Conservation (phyloP, 345 rosid genomes). For the Eucalyptus pumila region DNA sequence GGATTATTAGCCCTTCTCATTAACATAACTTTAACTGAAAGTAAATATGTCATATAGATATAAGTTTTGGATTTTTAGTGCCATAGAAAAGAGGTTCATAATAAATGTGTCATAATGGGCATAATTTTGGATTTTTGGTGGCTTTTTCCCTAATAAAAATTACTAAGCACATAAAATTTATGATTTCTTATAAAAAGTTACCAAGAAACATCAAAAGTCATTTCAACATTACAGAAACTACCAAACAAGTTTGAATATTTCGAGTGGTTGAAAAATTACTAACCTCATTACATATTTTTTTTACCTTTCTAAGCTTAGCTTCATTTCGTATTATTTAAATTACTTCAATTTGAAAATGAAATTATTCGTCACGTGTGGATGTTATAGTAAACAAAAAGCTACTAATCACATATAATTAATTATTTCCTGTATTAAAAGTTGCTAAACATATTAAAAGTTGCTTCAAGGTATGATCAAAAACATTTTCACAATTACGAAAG, state of each 20-base stretch:
- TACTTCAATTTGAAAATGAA: no score
- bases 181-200: no score
- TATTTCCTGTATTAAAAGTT: no score
- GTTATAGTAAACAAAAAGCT: no score
- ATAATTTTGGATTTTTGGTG: not conserved
- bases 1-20: not conserved
- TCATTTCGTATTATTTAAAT: no score
- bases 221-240: not conserved
- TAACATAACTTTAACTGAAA: not conserved
- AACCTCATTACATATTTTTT: not conserved
- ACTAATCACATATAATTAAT: no score
- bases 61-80: not conserved
- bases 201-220: not conserved
- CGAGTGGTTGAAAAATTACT: not conserved
- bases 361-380: no score
- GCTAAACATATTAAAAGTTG: no score
- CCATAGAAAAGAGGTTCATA: rapidly evolving
- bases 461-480: no score
- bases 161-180: not conserved
- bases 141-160: no score
- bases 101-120: not conserved
- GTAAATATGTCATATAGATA: not conserved
- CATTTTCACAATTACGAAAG: no score
- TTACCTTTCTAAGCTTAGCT: no score
- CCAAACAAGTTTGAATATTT: not conserved